Evolutionary conservation across 2,329 filamentous ascomycete species (phyloP), one percentile per base, ranked within the genome.

Genomic region (Penicillium sp.): DNA sequence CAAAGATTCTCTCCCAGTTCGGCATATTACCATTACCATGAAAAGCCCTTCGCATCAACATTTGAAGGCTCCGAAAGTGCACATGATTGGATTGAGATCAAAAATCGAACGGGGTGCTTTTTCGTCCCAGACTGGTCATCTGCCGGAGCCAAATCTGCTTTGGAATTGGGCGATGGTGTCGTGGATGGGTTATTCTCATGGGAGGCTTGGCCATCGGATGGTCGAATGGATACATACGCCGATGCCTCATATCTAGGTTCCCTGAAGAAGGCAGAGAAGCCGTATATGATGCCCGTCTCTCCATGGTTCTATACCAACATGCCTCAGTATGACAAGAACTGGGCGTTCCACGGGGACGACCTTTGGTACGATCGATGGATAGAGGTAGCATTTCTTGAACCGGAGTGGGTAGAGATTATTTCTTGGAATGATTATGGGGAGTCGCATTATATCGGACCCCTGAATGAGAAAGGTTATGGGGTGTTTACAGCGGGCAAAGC

Each of bases 381-480:
- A 48, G 76, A 85, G 55, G 77, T 81, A 10, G 13, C 36, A 13
- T 52, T 39, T 2, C 21, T 55, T 16, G 36, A 52, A 16, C 42
- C 51, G 9, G 37, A 44, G 2, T 42, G 47, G 31, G 21, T 54
- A 26, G 33, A 81, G 69, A 81, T 85, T 39, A 78, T 84, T 42
- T 81, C 80, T 16, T 85, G 82, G 82, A 85, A 85, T 59, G 83
- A 86, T 63, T 86, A 78, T 56, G 83, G 83, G 29, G 83, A 86
- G 65, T 80, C 82, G 1, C 82, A 83, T 66, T 85, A 86, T 64
- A 81, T 84, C 58, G 78, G 77, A 19, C 78, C 81, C 0, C 67
- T 83, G 31, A 67, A 75, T 39, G 69, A 79, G 8, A 59, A 59
- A 21, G 57, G 54, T 7, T 56, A 54, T 16, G 54, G 47, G 2